These are phyloP conservation scores for Capsella rubella DNA, from an alignment of 441 rosid genomes.

Conservation along the genomic window DNA sequence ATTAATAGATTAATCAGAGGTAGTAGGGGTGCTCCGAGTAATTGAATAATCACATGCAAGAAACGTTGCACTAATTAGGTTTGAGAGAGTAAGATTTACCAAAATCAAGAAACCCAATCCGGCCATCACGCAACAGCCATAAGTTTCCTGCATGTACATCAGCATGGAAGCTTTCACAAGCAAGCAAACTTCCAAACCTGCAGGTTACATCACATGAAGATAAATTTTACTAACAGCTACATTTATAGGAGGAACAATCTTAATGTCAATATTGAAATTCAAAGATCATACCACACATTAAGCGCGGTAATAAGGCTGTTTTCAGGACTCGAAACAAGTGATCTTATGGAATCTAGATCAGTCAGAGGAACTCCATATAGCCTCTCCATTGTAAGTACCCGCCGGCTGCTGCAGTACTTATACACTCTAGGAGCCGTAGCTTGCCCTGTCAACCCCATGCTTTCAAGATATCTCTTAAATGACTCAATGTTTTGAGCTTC, in stretches of 20 bases:
- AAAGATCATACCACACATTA: slow-evolving; percentile 80
- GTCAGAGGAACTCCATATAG: slow-evolving; percentile 99
- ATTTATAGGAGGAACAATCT: background rate
- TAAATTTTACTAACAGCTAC: slow-evolving; percentile 7
- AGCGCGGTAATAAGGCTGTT: slow-evolving; percentile 94
- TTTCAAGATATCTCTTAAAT: slow-evolving; percentile 84
- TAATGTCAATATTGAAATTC: background rate
- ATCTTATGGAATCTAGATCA: slow-evolving; percentile 90
- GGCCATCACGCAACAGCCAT: slow-evolving; percentile 96
- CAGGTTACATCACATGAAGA: slow-evolving; percentile 21
- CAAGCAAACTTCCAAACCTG: slow-evolving; percentile 99
- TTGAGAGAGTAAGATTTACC: slow-evolving; percentile 55
- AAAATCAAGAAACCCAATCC: slow-evolving; percentile 98
- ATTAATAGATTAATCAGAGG: slow-evolving; percentile 4
- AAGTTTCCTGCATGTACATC: slow-evolving; percentile 99
- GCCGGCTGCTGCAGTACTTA: slow-evolving; percentile 82
- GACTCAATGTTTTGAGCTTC: slow-evolving; percentile 86
- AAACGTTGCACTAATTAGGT: slow-evolving; percentile 24
- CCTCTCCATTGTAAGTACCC: slow-evolving; percentile 97
- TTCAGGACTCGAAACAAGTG: slow-evolving; percentile 91
- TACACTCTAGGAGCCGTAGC: slow-evolving; percentile 96
- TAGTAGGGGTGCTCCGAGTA: background rate
- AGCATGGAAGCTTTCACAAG: slow-evolving; percentile 97
- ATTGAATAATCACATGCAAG: slow-evolving; percentile 11
- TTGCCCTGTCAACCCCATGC: slow-evolving; percentile 87